Evolutionary conservation across 768 basidiomycete species (phyloP).

Genomic region (Krasilnikovozyma curviuscula): DNA sequence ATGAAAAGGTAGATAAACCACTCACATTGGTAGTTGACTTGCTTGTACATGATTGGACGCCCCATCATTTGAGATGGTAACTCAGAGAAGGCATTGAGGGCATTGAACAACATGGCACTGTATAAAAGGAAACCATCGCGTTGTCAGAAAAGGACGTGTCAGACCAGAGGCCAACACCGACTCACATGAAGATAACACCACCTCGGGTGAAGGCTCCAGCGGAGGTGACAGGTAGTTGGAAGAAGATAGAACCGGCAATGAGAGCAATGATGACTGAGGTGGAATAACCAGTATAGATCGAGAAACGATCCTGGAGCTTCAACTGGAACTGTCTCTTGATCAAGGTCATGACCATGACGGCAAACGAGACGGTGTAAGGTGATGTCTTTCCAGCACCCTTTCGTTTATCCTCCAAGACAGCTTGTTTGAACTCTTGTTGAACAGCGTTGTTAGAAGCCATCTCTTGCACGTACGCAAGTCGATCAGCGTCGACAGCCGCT

Average conservation of each 20-base stretch:
- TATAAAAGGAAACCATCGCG: neutral
- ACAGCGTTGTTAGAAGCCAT: conserved; percentile 5
- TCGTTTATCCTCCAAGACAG: conserved; percentile 58
- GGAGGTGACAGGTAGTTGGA: conserved; percentile 49
- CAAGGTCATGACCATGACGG: conserved; percentile 49
- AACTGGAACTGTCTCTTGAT: conserved; percentile 50
- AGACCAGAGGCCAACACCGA: conserved; percentile 19
- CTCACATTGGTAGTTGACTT: conserved; percentile 26
- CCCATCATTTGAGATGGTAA: conserved; percentile 32
- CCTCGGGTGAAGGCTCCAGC: conserved; percentile 74
- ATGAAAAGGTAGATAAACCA: too few relatives aligned
- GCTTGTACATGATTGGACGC: conserved; percentile 40
- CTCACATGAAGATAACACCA: conserved; percentile 56
- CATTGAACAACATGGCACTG: conserved; percentile 33
- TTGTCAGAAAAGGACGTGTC: conserved; percentile 1
- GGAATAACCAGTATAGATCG: conserved; percentile 7
- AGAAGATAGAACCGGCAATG: conserved; percentile 53
- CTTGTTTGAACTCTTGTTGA: conserved; percentile 54
- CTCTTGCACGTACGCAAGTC: conserved; percentile 35
- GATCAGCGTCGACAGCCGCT: conserved; percentile 30
- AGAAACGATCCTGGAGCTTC: conserved; percentile 40
- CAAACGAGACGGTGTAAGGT: conserved; percentile 65
- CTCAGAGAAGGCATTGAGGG: conserved; percentile 26
- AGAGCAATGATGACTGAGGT: conserved; percentile 28
- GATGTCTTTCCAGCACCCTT: conserved; percentile 55